Conservation (phyloP, 805 yeast species). For the Starmerella davenportii region DNA sequence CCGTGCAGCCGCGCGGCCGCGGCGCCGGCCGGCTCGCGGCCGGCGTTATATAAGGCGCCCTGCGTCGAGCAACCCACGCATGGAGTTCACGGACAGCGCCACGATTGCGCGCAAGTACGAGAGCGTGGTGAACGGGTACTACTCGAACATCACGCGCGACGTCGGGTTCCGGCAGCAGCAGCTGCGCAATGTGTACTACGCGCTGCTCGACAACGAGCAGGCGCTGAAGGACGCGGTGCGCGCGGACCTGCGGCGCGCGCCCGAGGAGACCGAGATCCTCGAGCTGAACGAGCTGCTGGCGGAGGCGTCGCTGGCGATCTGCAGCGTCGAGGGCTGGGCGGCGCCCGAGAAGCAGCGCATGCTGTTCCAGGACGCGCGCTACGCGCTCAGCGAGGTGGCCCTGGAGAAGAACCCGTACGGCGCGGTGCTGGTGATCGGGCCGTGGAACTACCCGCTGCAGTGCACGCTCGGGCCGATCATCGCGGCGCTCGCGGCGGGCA, state of each 20-base stretch:
- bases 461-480: slow-evolving; percentile 48
- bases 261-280: slow-evolving; percentile 39
- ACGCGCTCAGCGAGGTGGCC: slow-evolving; percentile 7
- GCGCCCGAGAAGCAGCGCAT: slow-evolving; percentile 28
- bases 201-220: slow-evolving; percentile 40
- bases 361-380: slow-evolving; percentile 17
- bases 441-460: slow-evolving; percentile 64
- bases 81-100: slow-evolving; percentile 17
- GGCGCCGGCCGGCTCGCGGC: too few relatives aligned
- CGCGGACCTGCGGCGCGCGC: slow-evolving; percentile 50
- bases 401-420: slow-evolving; percentile 32
- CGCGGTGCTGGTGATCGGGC: slow-evolving; percentile 50
- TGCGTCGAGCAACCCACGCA: too few relatives aligned
- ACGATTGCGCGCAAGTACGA: slow-evolving; percentile 34
- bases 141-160: slow-evolving; percentile 31
- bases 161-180: slow-evolving; percentile 41
- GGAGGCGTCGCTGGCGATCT: slow-evolving; percentile 44
- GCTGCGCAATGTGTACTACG: slow-evolving; percentile 49
- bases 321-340: slow-evolving; percentile 42
- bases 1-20: too few relatives aligned
- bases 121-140: slow-evolving; percentile 28
- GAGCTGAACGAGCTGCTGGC: slow-evolving; percentile 37
- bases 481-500: slow-evolving; percentile 77
- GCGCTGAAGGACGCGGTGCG: slow-evolving; percentile 38
- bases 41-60: too few relatives aligned